Evolutionary conservation across 169 alveolate genomes (phyloP).

Genomic region (Cryptosporidium meleagridis): DNA sequence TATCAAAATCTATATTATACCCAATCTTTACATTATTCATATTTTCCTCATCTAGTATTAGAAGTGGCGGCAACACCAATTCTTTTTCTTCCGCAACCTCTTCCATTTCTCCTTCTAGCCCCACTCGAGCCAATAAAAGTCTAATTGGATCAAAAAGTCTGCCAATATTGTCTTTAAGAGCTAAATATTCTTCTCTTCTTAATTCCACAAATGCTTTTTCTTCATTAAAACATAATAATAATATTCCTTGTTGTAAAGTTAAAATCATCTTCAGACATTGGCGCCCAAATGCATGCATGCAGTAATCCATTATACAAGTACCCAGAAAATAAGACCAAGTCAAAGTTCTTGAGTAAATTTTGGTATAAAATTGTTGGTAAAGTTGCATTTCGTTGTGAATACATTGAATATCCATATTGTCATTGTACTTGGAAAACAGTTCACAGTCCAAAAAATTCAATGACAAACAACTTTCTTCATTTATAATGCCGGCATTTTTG

Average conservation of each 20-base stretch:
- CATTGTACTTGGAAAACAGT: neutral
- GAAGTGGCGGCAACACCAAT: slow-evolving; percentile 14
- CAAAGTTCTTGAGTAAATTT: slow-evolving; percentile 50
- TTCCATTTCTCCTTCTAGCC: neutral
- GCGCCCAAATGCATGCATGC: neutral
- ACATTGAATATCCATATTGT: neutral
- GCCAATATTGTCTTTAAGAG: slow-evolving; percentile 13
- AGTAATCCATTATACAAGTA: slow-evolving; percentile 9
- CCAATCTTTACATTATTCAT: neutral
- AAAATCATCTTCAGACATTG: neutral
- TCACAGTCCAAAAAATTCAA: slow-evolving; percentile 33
- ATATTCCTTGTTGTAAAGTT: slow-evolving; percentile 54
- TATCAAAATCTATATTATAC: neutral
- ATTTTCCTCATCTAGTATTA: neutral
- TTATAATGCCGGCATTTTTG: neutral
- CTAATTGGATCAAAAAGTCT: neutral
- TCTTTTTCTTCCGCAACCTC: neutral
- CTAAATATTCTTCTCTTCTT: neutral
- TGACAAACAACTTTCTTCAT: neutral
- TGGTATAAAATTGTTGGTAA: slow-evolving; percentile 37
- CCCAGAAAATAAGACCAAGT: slow-evolving; percentile 55
- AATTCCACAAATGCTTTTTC: neutral
- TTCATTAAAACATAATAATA: slow-evolving; percentile 43
- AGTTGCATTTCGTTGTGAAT: slow-evolving; percentile 17
- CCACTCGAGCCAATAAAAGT: neutral